Conservation (phyloP, 257 asterid species). For the Penstemon eatonii region DNA sequence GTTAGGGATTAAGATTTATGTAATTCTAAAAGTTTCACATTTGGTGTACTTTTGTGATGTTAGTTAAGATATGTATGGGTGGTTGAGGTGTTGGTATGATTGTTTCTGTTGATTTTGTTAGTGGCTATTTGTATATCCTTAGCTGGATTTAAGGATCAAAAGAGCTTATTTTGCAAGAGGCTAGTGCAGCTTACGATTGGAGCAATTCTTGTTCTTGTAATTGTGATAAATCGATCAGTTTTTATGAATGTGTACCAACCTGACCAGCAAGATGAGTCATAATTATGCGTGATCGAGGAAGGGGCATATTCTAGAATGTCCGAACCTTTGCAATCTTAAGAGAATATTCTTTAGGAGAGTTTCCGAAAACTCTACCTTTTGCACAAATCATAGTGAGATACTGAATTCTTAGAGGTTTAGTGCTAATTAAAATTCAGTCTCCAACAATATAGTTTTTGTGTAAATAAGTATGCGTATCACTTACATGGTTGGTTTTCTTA, state of each 20-base stretch:
- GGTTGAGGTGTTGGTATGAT: constrained; percentile 2
- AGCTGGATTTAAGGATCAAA: neutral
- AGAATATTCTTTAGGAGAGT: neutral
- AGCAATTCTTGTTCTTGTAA: neutral
- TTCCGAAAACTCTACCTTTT: too few relatives aligned
- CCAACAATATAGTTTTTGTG: neutral
- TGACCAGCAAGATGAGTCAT: neutral
- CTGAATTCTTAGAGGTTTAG: too few relatives aligned
- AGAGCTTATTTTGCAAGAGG: neutral
- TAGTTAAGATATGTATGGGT: constrained; percentile 6
- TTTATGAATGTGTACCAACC: neutral
- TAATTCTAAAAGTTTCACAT: neutral
- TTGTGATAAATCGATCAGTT: neutral
- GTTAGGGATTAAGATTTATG: neutral
- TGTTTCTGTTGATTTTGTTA: neutral
- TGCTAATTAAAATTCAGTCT: neutral
- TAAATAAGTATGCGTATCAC: neutral
- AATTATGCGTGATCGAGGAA: neutral
- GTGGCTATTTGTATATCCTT: neutral
- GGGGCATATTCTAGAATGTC: neutral
- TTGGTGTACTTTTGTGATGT: neutral
- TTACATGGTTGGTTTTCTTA: neutral
- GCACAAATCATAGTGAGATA: too few relatives aligned
- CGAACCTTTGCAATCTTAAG: neutral
- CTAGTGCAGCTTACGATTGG: neutral